phyloP scores from a whole-genome alignment of 2,329 filamentous ascomycete genomes.

The Ophioceras dolichostomum region DNA sequence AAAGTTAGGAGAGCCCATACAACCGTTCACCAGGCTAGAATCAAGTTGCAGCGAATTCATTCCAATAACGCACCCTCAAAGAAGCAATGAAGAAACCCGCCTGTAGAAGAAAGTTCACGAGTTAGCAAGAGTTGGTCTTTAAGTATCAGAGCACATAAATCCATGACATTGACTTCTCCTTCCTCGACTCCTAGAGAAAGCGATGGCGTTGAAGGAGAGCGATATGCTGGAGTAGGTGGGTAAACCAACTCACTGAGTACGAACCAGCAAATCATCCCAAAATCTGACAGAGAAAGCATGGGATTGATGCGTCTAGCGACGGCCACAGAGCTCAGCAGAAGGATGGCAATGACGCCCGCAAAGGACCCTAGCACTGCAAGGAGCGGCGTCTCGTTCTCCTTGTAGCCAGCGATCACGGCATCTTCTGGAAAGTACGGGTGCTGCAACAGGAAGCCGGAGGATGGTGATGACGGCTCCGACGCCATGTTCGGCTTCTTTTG shows the following conservation, averaged over 20 bases:
- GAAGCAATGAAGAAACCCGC: constrained; percentile 60
- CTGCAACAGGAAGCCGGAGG: background rate
- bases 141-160: no score
- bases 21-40: background rate
- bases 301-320: constrained; percentile 18
- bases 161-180: no score
- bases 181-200: no score
- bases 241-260: constrained; percentile 40
- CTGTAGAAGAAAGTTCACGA: constrained; percentile 18
- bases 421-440: constrained; percentile 40
- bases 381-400: constrained; percentile 28
- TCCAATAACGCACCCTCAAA: constrained; percentile 60
- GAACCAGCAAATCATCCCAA: constrained; percentile 39
- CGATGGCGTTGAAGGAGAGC: no score
- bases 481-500: no score
- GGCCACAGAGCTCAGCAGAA: constrained; percentile 19
- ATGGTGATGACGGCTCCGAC: no score
- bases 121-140: no score
- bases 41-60: no score
- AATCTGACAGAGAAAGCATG: constrained; percentile 23
- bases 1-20: no score
- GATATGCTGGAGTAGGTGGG: no score
- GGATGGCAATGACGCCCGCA: constrained; percentile 20
- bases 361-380: constrained; percentile 23
- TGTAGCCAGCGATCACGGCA: constrained; percentile 29